A percentile compares a stretch with the other conserved stretches of the same genome.
Conservation (phyloP, 1,139 yeast species). For the Ogataea hybrid region DNA sequence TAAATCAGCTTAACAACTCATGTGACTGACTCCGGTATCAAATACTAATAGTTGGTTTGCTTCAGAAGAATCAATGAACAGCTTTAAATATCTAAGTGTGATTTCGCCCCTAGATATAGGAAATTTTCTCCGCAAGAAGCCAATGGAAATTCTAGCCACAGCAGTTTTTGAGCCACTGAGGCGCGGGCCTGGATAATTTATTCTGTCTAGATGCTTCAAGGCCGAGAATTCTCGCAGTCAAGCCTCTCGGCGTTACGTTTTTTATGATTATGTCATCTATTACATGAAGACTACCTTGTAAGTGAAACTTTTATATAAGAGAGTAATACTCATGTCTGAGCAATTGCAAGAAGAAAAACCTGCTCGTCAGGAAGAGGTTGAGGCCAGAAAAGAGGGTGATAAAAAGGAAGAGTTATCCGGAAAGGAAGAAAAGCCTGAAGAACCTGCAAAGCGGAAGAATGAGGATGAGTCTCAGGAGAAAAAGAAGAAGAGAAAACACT, state of each 20-base stretch:
- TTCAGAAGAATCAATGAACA: neutral
- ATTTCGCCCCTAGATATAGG: neutral
- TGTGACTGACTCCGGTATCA: neutral
- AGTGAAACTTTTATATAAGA: constrained; percentile 3
- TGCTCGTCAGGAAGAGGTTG: neutral
- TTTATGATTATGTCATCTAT: constrained; percentile 1
- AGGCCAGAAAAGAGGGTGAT: constrained; percentile 1
- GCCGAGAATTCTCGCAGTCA: no score
- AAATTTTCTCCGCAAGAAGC: constrained; percentile 10
- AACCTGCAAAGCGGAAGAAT: constrained; percentile 21
- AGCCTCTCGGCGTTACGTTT: neutral
- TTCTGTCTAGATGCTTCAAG: neutral
- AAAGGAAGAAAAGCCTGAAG: constrained; percentile 5
- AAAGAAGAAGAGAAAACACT: constrained; percentile 44
- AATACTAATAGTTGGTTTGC: neutral
- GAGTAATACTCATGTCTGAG: constrained; percentile 11
- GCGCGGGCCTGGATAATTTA: constrained; percentile 2
- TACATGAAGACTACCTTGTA: neutral
- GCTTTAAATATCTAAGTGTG: neutral
- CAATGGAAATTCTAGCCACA: constrained; percentile 5
- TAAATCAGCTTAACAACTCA: neutral
- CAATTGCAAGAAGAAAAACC: constrained; percentile 9
- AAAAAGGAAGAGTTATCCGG: constrained; percentile 9
- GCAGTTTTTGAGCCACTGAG: neutral
- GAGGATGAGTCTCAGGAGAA: constrained; percentile 24